Conservation (phyloP, 2,329 filamentous ascomycete species). For the Fusarium penzigii region DNA sequence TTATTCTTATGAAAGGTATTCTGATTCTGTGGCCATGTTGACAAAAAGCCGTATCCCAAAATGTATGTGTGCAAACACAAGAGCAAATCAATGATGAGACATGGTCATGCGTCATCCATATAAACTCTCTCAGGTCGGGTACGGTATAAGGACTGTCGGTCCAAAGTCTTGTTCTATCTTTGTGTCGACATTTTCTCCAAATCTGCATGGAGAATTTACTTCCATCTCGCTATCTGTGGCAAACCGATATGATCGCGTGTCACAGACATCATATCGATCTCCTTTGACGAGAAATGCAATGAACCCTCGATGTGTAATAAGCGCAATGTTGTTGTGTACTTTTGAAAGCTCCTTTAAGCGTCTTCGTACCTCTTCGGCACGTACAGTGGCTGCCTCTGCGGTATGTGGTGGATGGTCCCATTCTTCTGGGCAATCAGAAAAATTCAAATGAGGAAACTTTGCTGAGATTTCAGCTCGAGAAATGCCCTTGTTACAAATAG, state of each 20-base stretch:
- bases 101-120: no score
- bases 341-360: slow-evolving; percentile 8
- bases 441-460: slow-evolving; percentile 22
- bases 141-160: slow-evolving; percentile 1
- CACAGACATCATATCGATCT: slow-evolving; percentile 19
- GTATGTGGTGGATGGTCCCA: slow-evolving; percentile 23
- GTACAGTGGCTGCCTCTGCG: slow-evolving; percentile 10
- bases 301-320: slow-evolving; percentile 22
- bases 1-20: no score
- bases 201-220: not conserved
- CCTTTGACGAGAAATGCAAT: slow-evolving; percentile 23
- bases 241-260: slow-evolving; percentile 22
- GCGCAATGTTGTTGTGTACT: slow-evolving; percentile 17
- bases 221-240: slow-evolving; percentile 6
- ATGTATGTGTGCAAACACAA: no score
- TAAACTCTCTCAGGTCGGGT: no score
- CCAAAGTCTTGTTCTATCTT: slow-evolving; percentile 20
- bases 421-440: slow-evolving; percentile 15
- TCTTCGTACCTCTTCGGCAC: slow-evolving; percentile 21
- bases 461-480: slow-evolving; percentile 8
- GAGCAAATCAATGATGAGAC: no score
- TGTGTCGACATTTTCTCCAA: slow-evolving; percentile 16
- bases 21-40: no score
- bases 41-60: no score
- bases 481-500: slow-evolving; percentile 25